A percentile compares a stretch with the other conserved stretches of the same genome.
phyloP scores from a whole-genome alignment of 108 stramenopile genomes.

The Skeletonema grethae region DNA sequence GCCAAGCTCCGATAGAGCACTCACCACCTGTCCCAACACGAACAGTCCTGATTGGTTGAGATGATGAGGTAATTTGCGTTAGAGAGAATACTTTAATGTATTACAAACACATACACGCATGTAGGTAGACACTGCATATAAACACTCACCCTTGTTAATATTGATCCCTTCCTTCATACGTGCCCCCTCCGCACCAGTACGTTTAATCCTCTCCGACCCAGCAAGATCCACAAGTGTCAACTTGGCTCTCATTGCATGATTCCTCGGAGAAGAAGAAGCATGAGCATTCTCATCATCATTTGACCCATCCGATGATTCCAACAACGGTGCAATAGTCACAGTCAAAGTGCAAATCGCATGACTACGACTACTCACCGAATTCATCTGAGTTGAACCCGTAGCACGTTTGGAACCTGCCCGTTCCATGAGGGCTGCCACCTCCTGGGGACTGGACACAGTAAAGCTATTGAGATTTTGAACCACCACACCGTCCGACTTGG shows the following conservation, averaged over 20 bases:
- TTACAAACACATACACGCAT: not conserved
- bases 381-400: conserved; percentile 89
- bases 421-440: conserved; percentile 63
- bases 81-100: not conserved
- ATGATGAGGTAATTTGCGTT: not conserved
- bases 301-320: conserved; percentile 2
- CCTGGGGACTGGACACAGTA: conserved; percentile 50
- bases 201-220: conserved; percentile 77
- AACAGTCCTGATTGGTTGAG: conserved; percentile 29
- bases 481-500: conserved; percentile 62
- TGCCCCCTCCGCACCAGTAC: conserved; percentile 69
- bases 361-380: conserved; percentile 78
- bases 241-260: conserved; percentile 47
- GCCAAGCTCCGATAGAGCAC: conserved; percentile 50
- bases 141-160: conserved; percentile 79
- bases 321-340: conserved; percentile 51
- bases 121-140: not conserved
- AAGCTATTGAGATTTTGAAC: conserved; percentile 64
- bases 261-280: conserved; percentile 16
- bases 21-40: conserved; percentile 69
- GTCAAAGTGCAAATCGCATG: conserved; percentile 95
- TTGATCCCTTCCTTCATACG: conserved; percentile 85
- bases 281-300: not conserved
- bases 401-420: conserved; percentile 63
- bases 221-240: conserved; percentile 81